Evolutionary conservation across 352 stramenopile species (phyloP), one percentile per base, ranked within the genome.

Genomic region (Pythium oligandrum): DNA sequence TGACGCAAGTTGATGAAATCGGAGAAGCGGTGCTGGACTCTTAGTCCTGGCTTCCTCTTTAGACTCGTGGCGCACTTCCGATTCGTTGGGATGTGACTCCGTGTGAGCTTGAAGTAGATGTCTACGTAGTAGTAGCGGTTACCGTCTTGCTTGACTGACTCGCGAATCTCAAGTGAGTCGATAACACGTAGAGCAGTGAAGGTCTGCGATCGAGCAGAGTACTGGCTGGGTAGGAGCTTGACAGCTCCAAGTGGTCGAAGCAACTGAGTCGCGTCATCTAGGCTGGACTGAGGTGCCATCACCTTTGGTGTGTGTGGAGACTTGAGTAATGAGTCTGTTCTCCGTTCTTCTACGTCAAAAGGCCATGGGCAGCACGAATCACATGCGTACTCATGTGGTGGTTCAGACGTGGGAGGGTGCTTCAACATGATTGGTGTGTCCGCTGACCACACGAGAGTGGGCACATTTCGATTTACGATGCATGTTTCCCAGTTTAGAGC

Each of bases 51-150:
- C 10, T 40, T 37, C 3, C 51, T 44, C 17, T 26, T 26, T 26
- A 26, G 17, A 26, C 17, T 26, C 17, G 17, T 26, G 17, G 17
- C 17, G 17, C 17, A 26, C 17, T 30, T 47, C 2, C 44, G 32
- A 4, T 51, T 48, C 44, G 57, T 59, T 30, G 51, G 51, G 44
- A 59, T 59, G 51, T 32, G 51, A 26, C 44, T 59, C 17, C 49
- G 51, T 1, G 51, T 33, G 6, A 54, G 34, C 42, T 59, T 59
- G 36, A 52, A 59, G 46, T 44, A 59, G 33, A 64, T 56, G 8
- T 59, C 51, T 6, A 64, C 51, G 6, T 53, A 51, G 47, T 64
- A 64, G 39, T 53, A 59, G 10, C 51, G 39, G 40, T 64, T 51
- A 42, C 57, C 51, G 47, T 64, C 17, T 38, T 46, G 51, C 35